Evolutionary conservation across 495 filamentous ascomycete genomes (phyloP).

Genomic region (Aspergillus heteromorphus): DNA sequence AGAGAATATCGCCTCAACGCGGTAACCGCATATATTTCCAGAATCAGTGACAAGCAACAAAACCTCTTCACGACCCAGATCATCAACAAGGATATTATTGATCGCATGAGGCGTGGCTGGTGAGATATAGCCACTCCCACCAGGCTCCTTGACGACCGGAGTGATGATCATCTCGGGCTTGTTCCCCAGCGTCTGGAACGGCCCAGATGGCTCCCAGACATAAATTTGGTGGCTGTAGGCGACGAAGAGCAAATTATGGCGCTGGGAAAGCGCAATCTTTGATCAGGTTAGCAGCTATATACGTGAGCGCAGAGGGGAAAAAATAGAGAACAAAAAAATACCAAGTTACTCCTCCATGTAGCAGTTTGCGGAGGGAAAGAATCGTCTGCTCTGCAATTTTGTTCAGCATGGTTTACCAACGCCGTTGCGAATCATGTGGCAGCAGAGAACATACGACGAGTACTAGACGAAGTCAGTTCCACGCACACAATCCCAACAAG

Average conservation of each 20-base stretch:
- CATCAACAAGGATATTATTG: constrained; percentile 73
- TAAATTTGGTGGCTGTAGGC: constrained; percentile 69
- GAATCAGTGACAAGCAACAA: constrained; percentile 75
- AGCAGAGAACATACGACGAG: constrained; percentile 14
- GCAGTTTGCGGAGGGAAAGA: constrained; percentile 26
- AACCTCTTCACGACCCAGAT: constrained; percentile 76
- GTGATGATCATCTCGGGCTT: constrained; percentile 61
- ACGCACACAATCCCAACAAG: too few relatives aligned
- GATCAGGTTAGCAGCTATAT: neutral
- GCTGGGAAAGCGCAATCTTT: constrained; percentile 52
- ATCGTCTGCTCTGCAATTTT: constrained; percentile 24
- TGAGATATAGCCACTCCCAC: constrained; percentile 53
- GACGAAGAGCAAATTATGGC: constrained; percentile 66
- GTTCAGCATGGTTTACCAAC: constrained; percentile 4
- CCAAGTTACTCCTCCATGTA: constrained; percentile 49
- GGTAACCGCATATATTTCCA: constrained; percentile 81
- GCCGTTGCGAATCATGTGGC: neutral
- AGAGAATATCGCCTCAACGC: constrained; percentile 53
- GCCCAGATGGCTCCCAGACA: constrained; percentile 65
- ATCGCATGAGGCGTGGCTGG: constrained; percentile 57
- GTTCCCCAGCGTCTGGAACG: constrained; percentile 56
- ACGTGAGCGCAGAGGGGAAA: neutral
- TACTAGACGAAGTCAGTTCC: too few relatives aligned
- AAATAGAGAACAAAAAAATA: constrained; percentile 26
- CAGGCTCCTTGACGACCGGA: constrained; percentile 48